Evolutionary conservation across 192 early-diverging fungal species (phyloP), one percentile per base, ranked within the genome.

Genomic region (Umbelopsis sp.): DNA sequence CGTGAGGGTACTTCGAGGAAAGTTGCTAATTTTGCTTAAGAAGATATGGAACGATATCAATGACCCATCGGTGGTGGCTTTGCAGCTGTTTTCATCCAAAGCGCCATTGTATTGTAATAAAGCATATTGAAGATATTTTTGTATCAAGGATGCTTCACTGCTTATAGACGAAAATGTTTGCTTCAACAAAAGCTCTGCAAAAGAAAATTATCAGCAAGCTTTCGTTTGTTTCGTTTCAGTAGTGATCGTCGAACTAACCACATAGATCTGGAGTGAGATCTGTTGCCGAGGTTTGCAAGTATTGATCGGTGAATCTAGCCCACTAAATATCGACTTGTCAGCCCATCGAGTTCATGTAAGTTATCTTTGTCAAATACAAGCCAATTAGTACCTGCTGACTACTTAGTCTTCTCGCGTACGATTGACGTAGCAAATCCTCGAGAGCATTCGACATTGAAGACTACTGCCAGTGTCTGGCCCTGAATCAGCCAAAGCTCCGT

Each of bases 91-190:
- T 30, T 22, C 33, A 7, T 5, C 65, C 12, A 2, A 6, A 4
- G 49, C 13, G 4, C 35, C 44, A 25, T 35, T 13, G 45, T 61
- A 21, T 3, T 52, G 52, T 1, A 67, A 61, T 10, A 64, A 11
- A 10, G 71, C 71, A 64, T 33, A 67, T 18, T 68, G 69, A 20
- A 78, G 48, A 41, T 78, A 78, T 12, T 61, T 70, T n/a, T 78
- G 71, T 30, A 78, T 51, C n/a, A 73, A 69, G 12, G 61, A 46
- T 49, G 69, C 33, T 44, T 67, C 48, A 2, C 70, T 46, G 15
- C 67, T 46, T 21, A 48, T 67, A 1, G 66, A 49, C n/a, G 71
- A 68, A 49, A 78, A 78, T 22, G 70, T 49, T 13, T 69, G 64
- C 53, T 64, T 71, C 33, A 71, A 30, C 13, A 71, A 35, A 5